These are phyloP conservation scores for Apiospora sp. DNA, from an alignment of 2,329 filamentous ascomycete species.

Conservation along the genomic window DNA sequence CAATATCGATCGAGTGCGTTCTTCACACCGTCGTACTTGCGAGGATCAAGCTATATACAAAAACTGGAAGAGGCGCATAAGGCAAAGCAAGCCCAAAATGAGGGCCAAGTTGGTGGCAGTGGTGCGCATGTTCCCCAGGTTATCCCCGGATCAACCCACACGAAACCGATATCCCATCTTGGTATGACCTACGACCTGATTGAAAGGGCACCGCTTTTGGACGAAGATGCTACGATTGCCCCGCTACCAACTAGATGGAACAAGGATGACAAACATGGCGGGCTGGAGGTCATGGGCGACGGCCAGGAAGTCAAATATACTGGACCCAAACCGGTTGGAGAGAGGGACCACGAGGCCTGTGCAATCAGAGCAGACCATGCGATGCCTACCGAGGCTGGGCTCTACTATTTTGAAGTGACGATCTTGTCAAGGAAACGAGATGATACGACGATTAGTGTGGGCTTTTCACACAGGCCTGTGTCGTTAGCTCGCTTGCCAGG, in stretches of 20 bases:
- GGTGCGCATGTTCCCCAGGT: constrained; percentile 31
- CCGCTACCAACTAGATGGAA: constrained; percentile 87
- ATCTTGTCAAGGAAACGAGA: constrained; percentile 60
- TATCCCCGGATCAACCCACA: constrained; percentile 59
- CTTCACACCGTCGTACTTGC: constrained; percentile 86
- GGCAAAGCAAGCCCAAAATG: constrained; percentile 62
- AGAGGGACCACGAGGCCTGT: constrained; percentile 77
- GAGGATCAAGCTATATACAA: constrained; percentile 78
- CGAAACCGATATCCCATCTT: constrained; percentile 69
- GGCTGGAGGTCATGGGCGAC: constrained; percentile 77
- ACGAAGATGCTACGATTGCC: constrained; percentile 66
- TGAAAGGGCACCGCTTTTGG: constrained; percentile 71
- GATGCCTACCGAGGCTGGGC: constrained; percentile 88
- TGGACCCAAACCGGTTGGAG: constrained; percentile 54
- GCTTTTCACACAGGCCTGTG: constrained; percentile 64
- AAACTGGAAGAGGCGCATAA: constrained; percentile 76
- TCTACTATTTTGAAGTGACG: constrained; percentile 89
- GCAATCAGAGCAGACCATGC: constrained; percentile 83
- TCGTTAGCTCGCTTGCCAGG: constrained; percentile 65
- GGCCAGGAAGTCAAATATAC: constrained; percentile 75
- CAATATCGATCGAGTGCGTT: constrained; percentile 57
- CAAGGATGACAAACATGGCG: constrained; percentile 74
- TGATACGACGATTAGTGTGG: constrained; percentile 69
- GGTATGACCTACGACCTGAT: constrained; percentile 86
- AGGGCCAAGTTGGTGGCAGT: constrained; percentile 51